Evolutionary conservation across 2,329 filamentous ascomycete genomes (phyloP), one percentile per base, ranked within the genome.

Genomic region (Aspergillus chevalieri): DNA sequence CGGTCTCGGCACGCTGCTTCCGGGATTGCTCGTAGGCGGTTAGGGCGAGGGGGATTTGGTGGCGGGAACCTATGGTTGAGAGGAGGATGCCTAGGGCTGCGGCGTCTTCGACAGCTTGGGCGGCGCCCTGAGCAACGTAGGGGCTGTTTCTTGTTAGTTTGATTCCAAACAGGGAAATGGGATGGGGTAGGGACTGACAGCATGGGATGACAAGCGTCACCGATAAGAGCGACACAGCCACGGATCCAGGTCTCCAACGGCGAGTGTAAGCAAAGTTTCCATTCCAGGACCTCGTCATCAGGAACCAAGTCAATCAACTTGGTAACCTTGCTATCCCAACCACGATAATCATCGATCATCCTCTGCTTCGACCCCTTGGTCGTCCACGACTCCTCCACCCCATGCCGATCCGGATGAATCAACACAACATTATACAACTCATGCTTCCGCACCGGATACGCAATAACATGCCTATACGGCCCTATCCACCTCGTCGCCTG

Each of bases 401-500:
- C 83, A 62, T 82, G 78, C 54, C 68, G 70, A 58, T 85, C 82
- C 2, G 82, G 82, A 63, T 85, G 82, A 26, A 79, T 74, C 9
- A 81, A 77, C 10, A 81, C 82, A 30, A 85, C 69, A 66, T 85
- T 85, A 70, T 84, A 85, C 58, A 84, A 78, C 33, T 75, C 76
- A 60, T 87, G 82, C 61, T 77, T 79, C 53, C 80, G 77, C 41
- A 92, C 83, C 0, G 86, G 83, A 64, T 91, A 92, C 0, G 85
- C 85, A 58, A 91, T 87, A 65, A 89, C 86, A 67, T 91, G 87
- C 1, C 85, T 78, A 57, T 80, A 80, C 62, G 83, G 82, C 28
- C 87, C 87, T 46, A 91, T 85, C 87, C 86, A 91, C 45, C 87
- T 79, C 36, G 83, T 84, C 2, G 86, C 86, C 44, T 78, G 74